Evolutionary conservation across 768 basidiomycete species (phyloP), one percentile per base, ranked within the genome.

Genomic region (Lentinula raphanica): DNA sequence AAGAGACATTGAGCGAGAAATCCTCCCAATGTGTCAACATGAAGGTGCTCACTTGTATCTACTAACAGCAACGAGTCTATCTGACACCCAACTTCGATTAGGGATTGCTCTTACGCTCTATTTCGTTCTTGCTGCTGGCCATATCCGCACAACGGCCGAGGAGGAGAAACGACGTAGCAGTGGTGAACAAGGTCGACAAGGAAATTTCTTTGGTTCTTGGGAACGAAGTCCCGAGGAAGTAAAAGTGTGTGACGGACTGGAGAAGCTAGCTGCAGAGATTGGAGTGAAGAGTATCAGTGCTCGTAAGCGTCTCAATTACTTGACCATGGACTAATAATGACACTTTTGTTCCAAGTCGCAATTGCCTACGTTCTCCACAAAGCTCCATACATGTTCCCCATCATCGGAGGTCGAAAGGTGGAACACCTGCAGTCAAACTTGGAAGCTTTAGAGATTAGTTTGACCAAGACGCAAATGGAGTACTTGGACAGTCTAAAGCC

Each of bases 201-300:
- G 36, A 71, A 54, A 12, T 27, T 56, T 56, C 58, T 73, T 27
- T 53, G 51, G 51, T 27, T 40, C 51, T 6, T 83, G 83, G 82
- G 69, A 77, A 63, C 76, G 82, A 3, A 79, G 59, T 32, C 77
- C 79, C 32, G 60, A 71, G 15, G 78, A 85, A 62, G 71, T 62
- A 49, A 70, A 70, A 35, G 68, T 82, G 12, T 74, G 73, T 51
- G 62, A 67, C 2, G 81, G 74, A 0, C 69, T 84, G 21, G 80
- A 80, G 62, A 74, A 79, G 56, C 76, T 85, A 12, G 81, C 82
- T 2, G 62, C 63, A n/a, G 77, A 84, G 60, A 71, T 83, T 7
- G 82, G 82, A 0, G 75, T 75, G 2, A 73, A 79, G 62, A 68
- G 68, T 53, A 72, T 85, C 61, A 77, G 75, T 5, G 69, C 83